Conservation (phyloP, 345 rosid species). For the Crucihimalaya himalaica region DNA sequence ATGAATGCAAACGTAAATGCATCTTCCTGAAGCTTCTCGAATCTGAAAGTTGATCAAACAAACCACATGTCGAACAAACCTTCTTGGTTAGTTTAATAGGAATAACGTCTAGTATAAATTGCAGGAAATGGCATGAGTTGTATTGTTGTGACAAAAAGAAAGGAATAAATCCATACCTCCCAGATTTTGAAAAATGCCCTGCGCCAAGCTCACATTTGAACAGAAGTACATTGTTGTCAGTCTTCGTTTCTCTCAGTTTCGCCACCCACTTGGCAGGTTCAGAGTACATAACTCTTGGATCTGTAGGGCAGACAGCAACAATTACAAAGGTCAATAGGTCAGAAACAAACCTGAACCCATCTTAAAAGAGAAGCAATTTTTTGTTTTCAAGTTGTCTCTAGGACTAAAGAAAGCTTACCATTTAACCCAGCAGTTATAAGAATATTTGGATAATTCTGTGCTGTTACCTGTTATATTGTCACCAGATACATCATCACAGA, state of each 20-base stretch:
- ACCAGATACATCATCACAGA: constrained; percentile 3
- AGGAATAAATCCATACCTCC: constrained; percentile 56
- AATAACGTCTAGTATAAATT: background rate
- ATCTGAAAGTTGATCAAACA: constrained; percentile 53
- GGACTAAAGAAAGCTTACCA: constrained; percentile 50
- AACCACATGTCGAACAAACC: background rate
- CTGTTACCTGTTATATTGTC: constrained; percentile 54
- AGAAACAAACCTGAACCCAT: background rate
- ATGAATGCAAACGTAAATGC: constrained; percentile 74
- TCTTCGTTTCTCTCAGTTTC: constrained; percentile 86
- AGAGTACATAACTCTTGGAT: constrained; percentile 89
- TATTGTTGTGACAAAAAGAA: background rate
- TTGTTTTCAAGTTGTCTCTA: background rate
- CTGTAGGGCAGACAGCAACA: constrained; percentile 40
- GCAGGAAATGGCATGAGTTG: background rate
- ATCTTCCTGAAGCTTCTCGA: constrained; percentile 88
- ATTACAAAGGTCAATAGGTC: background rate
- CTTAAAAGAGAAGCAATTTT: background rate
- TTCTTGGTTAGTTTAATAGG: background rate
- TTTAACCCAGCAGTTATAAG: constrained; percentile 87
- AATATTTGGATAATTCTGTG: constrained; percentile 76
- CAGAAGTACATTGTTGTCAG: constrained; percentile 65
- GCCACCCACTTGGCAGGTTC: constrained; percentile 94
- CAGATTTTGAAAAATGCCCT: constrained; percentile 94
- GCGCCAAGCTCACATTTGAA: constrained; percentile 92